Evolutionary conservation across 1,139 yeast genomes (phyloP).

Genomic region (Debaryomycetaceae sp.): DNA sequence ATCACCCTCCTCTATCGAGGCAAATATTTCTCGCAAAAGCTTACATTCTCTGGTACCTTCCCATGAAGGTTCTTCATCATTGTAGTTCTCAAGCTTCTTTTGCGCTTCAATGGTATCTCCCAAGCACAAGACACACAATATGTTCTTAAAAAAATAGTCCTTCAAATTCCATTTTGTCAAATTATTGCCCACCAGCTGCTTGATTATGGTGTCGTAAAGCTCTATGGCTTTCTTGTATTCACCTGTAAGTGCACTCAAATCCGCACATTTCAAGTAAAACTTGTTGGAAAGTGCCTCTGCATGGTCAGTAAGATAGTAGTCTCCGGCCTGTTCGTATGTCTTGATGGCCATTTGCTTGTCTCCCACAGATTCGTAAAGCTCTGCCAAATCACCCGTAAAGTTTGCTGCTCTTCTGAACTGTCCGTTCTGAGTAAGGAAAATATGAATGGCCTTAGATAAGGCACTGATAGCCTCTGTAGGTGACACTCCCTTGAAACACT

Average conservation of each 20-base stretch:
- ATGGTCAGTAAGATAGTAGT: conserved; percentile 91
- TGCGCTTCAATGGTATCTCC: conserved; percentile 86
- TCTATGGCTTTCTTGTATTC: conserved; percentile 73
- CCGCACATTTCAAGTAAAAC: conserved; percentile 87
- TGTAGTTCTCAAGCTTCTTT: conserved; percentile 62
- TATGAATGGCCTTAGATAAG: conserved; percentile 70
- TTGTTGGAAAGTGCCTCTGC: conserved; percentile 91
- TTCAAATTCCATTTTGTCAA: conserved; percentile 88
- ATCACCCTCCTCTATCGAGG: conserved; percentile 77
- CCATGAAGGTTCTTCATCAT: conserved; percentile 75
- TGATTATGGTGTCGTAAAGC: conserved; percentile 72
- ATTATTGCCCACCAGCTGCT: conserved; percentile 69
- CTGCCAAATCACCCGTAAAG: conserved; percentile 87
- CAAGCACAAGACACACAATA: conserved; percentile 76
- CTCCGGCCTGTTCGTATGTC: conserved; percentile 91
- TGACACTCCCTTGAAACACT: conserved; percentile 69
- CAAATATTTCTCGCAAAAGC: conserved; percentile 61
- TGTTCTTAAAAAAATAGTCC: conserved; percentile 83
- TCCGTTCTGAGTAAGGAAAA: conserved; percentile 80
- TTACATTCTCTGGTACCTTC: conserved; percentile 75
- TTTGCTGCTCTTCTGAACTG: conserved; percentile 96
- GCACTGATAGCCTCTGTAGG: conserved; percentile 80
- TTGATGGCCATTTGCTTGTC: conserved; percentile 68
- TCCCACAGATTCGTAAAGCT: conserved; percentile 69
- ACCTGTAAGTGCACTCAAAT: conserved; percentile 73